Conservation (phyloP, 83 land plant species). For the Picea mariana region DNA sequence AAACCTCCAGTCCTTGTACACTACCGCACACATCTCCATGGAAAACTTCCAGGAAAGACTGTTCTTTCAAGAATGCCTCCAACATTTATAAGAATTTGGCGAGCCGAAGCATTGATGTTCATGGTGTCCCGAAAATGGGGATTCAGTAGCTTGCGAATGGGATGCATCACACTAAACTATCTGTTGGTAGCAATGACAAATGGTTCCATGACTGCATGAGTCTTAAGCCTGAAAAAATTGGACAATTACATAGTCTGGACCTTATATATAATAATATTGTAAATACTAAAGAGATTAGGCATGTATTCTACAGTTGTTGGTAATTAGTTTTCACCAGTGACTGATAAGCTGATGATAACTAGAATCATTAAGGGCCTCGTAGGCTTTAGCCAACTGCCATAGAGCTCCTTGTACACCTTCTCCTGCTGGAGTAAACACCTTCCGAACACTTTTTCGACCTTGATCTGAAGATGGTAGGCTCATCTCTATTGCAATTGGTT, state of each 20-base stretch:
- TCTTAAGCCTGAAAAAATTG: constrained; percentile 57
- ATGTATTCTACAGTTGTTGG: no score
- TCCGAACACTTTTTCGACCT: constrained; percentile 21
- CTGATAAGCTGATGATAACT: constrained; percentile 49
- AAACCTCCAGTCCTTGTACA: no score
- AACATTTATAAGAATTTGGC: constrained; percentile 40
- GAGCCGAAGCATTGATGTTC: constrained; percentile 45
- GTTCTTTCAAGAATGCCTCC: constrained; percentile 50
- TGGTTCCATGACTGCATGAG: constrained; percentile 41
- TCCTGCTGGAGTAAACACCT: constrained; percentile 59
- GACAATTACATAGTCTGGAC: no score
- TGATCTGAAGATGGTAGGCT: constrained; percentile 31
- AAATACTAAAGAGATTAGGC: no score
- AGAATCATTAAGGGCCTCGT: constrained; percentile 41
- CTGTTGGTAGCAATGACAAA: constrained; percentile 53
- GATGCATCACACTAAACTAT: constrained; percentile 65
- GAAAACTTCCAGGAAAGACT: constrained; percentile 39
- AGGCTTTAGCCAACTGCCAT: constrained; percentile 74
- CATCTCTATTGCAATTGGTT: constrained; percentile 73
- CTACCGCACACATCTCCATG: constrained; percentile 24
- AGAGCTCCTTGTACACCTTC: constrained; percentile 40
- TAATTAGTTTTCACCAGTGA: constrained; percentile 52
- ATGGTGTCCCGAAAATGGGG: constrained; percentile 72
- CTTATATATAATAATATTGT: neutral
- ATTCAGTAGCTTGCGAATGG: constrained; percentile 36